Evolutionary conservation across 1,284 basidiomycete genomes (phyloP).

Genomic region (Laetiporus sulphureus): DNA sequence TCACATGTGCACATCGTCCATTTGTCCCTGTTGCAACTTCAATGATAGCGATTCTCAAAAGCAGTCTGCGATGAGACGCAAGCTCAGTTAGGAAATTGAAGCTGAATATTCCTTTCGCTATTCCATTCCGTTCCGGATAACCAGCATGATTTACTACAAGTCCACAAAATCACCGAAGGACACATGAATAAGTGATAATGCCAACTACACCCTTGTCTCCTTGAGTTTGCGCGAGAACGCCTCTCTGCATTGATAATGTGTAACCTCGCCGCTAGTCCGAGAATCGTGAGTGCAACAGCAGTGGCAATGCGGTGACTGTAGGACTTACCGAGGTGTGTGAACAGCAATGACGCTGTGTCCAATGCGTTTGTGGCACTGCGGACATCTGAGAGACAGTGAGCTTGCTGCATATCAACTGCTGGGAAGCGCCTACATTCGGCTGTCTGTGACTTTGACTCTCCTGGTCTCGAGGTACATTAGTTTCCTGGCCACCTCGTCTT

Average conservation of each 20-base stretch:
- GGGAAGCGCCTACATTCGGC: slow-evolving; percentile 63
- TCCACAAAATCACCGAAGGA: not conserved
- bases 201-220: slow-evolving; percentile 22
- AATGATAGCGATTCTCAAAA: no score
- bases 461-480: slow-evolving; percentile 74
- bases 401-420: not conserved
- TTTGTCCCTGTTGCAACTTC: no score
- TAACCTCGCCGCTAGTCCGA: slow-evolving; percentile 82
- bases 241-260: slow-evolving; percentile 91
- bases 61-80: no score
- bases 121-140: no score
- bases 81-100: no score
- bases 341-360: slow-evolving; percentile 95
- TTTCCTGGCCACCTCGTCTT: slow-evolving; percentile 65
- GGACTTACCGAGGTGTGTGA: slow-evolving; percentile 69
- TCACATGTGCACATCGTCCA: no score
- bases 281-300: slow-evolving; percentile 1
- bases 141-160: not conserved
- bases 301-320: not conserved
- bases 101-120: no score
- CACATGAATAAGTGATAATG: not conserved
- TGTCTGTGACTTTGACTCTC: slow-evolving; percentile 88
- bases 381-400: slow-evolving; percentile 50
- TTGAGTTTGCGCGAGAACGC: slow-evolving; percentile 59
- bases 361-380: slow-evolving; percentile 91